Evolutionary conservation across 1,284 basidiomycete genomes (phyloP).

Genomic region (Grifola frondosa): DNA sequence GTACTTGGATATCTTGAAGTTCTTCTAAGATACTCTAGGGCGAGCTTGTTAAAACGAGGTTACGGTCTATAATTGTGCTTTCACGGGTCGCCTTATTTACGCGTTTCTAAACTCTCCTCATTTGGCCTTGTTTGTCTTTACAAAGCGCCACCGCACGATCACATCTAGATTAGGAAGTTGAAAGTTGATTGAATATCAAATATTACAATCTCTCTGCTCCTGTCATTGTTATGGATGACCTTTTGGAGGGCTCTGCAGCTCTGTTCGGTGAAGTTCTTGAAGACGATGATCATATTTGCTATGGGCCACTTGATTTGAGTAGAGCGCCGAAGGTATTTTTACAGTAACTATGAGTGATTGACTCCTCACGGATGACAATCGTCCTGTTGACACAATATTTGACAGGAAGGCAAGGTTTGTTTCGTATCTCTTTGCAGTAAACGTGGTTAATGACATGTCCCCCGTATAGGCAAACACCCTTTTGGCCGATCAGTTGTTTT

Average conservation of each 20-base stretch:
- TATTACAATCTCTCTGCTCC: no score
- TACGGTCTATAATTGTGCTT: no score
- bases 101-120: no score
- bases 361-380: no score
- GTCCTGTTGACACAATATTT: background rate
- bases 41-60: no score
- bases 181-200: no score
- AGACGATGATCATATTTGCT: conserved; percentile 14
- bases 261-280: conserved; percentile 11
- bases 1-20: no score
- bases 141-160: no score
- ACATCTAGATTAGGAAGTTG: no score
- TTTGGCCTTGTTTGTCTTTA: no score
- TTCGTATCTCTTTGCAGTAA: background rate
- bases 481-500: conserved; percentile 71
- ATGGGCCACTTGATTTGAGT: conserved; percentile 15
- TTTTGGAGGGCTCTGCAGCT: conserved; percentile 14
- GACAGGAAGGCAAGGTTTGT: conserved; percentile 56
- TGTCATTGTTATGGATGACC: conserved; percentile 14
- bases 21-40: no score
- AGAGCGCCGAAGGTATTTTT: conserved; percentile 15
- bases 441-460: conserved; percentile 19
- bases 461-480: conserved; percentile 59
- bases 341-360: background rate
- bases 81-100: no score